Conservation (phyloP, 106 monocot genomes). For the Triglochin maritima region DNA sequence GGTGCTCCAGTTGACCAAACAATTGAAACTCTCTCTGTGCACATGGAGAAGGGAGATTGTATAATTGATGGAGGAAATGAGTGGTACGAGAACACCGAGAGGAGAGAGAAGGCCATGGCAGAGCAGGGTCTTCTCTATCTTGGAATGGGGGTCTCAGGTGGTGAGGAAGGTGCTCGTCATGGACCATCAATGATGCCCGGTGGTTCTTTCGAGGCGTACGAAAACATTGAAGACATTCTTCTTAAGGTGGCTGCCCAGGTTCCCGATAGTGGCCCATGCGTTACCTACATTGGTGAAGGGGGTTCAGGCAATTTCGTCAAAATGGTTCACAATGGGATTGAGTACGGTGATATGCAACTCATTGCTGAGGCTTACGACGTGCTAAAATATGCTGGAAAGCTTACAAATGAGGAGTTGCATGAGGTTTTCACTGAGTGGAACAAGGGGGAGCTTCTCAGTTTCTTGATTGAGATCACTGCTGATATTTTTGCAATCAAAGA, state of each 20-base stretch:
- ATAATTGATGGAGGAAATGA: slow-evolving; percentile 24
- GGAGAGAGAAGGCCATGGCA: slow-evolving; percentile 9
- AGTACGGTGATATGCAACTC: slow-evolving; percentile 28
- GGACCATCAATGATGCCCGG: slow-evolving; percentile 25
- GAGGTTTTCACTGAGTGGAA: slow-evolving; percentile 23
- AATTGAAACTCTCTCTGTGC: slow-evolving; percentile 12
- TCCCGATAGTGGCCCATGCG: slow-evolving; percentile 17
- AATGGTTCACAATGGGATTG: slow-evolving; percentile 27
- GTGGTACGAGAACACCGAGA: slow-evolving; percentile 31
- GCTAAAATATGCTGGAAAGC: slow-evolving; percentile 7
- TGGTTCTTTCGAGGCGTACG: slow-evolving; percentile 12
- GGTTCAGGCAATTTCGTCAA: slow-evolving; percentile 23
- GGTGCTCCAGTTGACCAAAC: slow-evolving; percentile 22
- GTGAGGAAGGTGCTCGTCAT: slow-evolving; percentile 20
- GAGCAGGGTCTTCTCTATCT: slow-evolving; percentile 16
- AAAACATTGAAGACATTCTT: slow-evolving; percentile 14
- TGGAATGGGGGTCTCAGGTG: slow-evolving; percentile 28
- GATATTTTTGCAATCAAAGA: slow-evolving; percentile 22
- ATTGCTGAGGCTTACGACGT: slow-evolving; percentile 24
- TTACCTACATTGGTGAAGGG: slow-evolving; percentile 17
- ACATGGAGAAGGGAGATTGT: slow-evolving; percentile 17
- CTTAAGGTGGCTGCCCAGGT: slow-evolving; percentile 21
- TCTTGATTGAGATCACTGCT: slow-evolving; percentile 23
- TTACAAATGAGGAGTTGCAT: slow-evolving; percentile 12
- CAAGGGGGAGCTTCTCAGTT: slow-evolving; percentile 18